These are phyloP conservation scores for Paecilomyces formosus DNA, from an alignment of 2,329 filamentous ascomycete species.

Conservation along the genomic window DNA sequence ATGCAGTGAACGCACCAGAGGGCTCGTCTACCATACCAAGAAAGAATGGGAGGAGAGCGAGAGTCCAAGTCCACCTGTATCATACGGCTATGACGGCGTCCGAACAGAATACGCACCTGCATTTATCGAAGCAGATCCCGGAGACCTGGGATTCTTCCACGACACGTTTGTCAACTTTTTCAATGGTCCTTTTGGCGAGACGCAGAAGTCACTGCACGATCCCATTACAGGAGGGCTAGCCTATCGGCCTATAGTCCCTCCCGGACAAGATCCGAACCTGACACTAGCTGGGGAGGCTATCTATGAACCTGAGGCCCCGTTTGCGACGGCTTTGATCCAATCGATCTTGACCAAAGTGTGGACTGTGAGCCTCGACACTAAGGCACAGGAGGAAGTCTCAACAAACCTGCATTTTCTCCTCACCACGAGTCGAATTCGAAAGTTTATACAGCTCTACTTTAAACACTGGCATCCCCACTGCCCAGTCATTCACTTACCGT, in stretches of 20 bases:
- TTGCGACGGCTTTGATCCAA: constrained; percentile 32
- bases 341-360: constrained; percentile 32
- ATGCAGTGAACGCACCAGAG: constrained; percentile 27
- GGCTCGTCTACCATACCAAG: constrained; percentile 29
- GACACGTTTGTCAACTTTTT: constrained; percentile 32
- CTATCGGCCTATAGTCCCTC: constrained; percentile 10
- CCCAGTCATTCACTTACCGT: constrained; percentile 34
- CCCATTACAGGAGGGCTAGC: constrained; percentile 12
- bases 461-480: constrained; percentile 40
- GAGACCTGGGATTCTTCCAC: constrained; percentile 22
- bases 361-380: constrained; percentile 29
- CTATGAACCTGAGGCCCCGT: constrained; percentile 30
- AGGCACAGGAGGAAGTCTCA: constrained; percentile 32
- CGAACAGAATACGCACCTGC: constrained; percentile 11
- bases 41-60: constrained; percentile 18
- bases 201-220: constrained; percentile 15
- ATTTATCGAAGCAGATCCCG: constrained; percentile 17
- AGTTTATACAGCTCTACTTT: constrained; percentile 37
- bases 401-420: constrained; percentile 32
- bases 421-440: constrained; percentile 33
- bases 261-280: constrained; percentile 12
- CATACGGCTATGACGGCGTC: constrained; percentile 10
- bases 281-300: constrained; percentile 13
- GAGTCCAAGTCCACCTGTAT: constrained; percentile 10
- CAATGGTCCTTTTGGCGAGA: constrained; percentile 26